Base-by-base conservation (phyloP, 139 green algal species). In the Chlorella sp. region DNA sequence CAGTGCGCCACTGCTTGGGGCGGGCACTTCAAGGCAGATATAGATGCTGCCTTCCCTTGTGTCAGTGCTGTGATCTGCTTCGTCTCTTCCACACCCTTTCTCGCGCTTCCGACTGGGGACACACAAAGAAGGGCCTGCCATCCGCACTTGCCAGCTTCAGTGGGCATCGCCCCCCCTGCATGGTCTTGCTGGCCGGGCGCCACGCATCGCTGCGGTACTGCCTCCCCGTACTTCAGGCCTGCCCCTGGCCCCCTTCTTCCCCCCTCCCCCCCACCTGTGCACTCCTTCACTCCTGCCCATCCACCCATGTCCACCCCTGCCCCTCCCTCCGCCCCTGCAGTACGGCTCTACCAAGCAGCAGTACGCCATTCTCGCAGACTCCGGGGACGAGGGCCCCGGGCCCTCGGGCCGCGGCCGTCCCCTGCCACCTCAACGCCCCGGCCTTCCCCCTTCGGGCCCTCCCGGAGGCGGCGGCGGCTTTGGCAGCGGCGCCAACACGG, bases 281-380 rank as follows among this genome's bases (percentile, higher is more conserved):
- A 34, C 32, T 34, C 28, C 30, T 39, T 11, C 69, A 77, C 28
- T 3, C 3, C 69, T 77, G 69, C 12, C 69, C 30, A 19, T 34
- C 28, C 69, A 34, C 21, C 69, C 14, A 2, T 16, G 69, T n/a
- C n/a, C n/a, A n/a, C n/a, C n/a, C n/a, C n/a, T n/a, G n/a, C n/a
- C 48, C 48, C 69, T 71, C 2, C 64, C 22, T 71, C 64, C 11
- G n/a, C 30, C 48, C 9, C 22, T 80, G 83, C 88, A 91, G 88
- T 91, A 91, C 88, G 88, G 88, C n/a, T n/a, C 40, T 2, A 42
- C 28, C 0, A 81, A 19, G 7, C 37, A 57, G 87, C 79, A 81
- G 81, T 88, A 91, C 81, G 88, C 88, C 9, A 91, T 91, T n/a
- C 66, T 87, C 1, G 81, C 66, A 1, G 88, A 83, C 30, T 86